Percentiles rank a stretch among this genome's conserved stretches.
These are phyloP conservation scores for Murraya paniculata DNA, from an alignment of 345 rosid genomes.

Conservation along the genomic window DNA sequence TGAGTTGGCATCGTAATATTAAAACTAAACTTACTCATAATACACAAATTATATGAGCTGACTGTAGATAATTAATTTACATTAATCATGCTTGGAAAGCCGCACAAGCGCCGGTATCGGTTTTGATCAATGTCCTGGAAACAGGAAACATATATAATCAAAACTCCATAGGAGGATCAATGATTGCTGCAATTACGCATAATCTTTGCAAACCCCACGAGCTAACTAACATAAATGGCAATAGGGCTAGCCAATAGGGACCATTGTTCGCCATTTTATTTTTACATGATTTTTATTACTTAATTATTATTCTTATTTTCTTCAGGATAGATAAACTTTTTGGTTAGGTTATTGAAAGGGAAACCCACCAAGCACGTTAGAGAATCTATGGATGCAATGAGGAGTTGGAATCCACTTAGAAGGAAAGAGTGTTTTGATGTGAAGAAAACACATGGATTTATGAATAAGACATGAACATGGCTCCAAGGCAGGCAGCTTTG, in stretches of 20 bases:
- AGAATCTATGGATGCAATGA: conserved; percentile 46
- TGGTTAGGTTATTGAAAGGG: conserved; percentile 53
- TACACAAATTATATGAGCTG: conserved; percentile 3
- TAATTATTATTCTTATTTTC: background rate
- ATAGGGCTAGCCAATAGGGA: background rate
- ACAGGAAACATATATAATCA: conserved; percentile 7
- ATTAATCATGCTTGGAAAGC: background rate
- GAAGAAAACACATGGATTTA: conserved; percentile 35
- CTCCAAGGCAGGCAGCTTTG: conserved; percentile 28
- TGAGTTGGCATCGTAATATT: conserved; percentile 25
- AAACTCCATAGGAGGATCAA: conserved; percentile 22
- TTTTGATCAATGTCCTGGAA: conserved; percentile 12
- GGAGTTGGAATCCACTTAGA: conserved; percentile 70
- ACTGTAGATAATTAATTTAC: background rate
- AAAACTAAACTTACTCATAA: conserved; percentile 4
- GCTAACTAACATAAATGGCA: background rate
- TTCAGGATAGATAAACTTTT: conserved; percentile 1
- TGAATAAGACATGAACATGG: conserved; percentile 35
- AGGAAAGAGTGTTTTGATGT: conserved; percentile 25
- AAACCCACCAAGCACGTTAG: conserved; percentile 42
- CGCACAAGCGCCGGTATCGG: conserved; percentile 13
- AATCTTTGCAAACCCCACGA: background rate
- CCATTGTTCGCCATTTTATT: background rate
- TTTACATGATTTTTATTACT: background rate
- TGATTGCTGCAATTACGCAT: background rate